Evolutionary conservation across 129 eudicot species (phyloP).

Genomic region (Dittrichia graveolens): DNA sequence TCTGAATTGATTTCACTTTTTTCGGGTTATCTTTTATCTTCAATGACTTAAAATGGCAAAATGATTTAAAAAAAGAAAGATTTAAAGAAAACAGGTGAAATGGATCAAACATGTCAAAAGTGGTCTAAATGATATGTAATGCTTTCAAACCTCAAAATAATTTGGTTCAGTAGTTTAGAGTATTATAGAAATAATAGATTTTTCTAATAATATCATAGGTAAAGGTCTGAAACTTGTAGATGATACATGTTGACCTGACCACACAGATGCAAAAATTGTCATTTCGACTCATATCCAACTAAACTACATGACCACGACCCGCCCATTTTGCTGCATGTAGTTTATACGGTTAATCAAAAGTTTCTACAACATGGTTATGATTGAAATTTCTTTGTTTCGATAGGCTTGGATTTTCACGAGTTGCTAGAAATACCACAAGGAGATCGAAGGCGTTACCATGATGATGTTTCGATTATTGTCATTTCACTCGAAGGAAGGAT

Average conservation of each 20-base stretch:
- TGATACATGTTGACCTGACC: too few relatives aligned
- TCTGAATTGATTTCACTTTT: background rate
- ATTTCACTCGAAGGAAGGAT: slow-evolving; percentile 97
- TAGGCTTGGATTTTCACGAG: slow-evolving; percentile 93
- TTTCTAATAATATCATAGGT: too few relatives aligned
- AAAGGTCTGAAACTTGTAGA: too few relatives aligned
- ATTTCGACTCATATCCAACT: too few relatives aligned
- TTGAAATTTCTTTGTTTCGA: slow-evolving; percentile 20
- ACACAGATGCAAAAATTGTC: too few relatives aligned
- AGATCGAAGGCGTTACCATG: slow-evolving; percentile 94
- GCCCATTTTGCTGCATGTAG: background rate
- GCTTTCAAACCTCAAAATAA: too few relatives aligned
- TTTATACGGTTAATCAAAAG: slow-evolving; percentile 4
- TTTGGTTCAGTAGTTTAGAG: too few relatives aligned
- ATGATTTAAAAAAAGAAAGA: too few relatives aligned
- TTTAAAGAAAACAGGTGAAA: too few relatives aligned
- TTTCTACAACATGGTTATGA: slow-evolving; percentile 1
- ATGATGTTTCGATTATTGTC: slow-evolving; percentile 91
- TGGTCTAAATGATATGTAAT: too few relatives aligned
- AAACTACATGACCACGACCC: background rate
- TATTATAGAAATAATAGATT: too few relatives aligned
- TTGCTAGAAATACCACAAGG: slow-evolving; percentile 99
- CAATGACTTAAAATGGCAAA: background rate
- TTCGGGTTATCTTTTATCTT: background rate
- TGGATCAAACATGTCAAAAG: too few relatives aligned